A percentile compares a stretch with the other conserved stretches of the same genome.
These are phyloP conservation scores for Leucoagaricus sp. DNA, from an alignment of 1,284 basidiomycete species.

Conservation along the genomic window DNA sequence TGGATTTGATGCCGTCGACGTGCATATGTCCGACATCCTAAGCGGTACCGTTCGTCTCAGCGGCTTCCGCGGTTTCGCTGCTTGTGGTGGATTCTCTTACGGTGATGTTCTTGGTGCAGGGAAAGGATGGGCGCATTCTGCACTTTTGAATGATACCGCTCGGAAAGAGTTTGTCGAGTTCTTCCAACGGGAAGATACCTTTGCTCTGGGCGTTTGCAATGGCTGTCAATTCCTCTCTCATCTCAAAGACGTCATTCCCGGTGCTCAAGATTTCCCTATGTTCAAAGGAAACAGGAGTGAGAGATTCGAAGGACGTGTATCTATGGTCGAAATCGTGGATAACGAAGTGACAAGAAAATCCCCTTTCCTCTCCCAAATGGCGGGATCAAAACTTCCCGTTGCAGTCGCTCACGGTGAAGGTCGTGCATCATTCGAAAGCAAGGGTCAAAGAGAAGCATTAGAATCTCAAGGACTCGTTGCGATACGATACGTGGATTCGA, in stretches of 20 bases:
- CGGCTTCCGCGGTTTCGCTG: slow-evolving; percentile 87
- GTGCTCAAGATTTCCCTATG: slow-evolving; percentile 77
- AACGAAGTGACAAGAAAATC: slow-evolving; percentile 56
- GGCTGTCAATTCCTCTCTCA: slow-evolving; percentile 97
- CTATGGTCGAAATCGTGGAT: slow-evolving; percentile 77
- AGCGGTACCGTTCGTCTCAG: slow-evolving; percentile 63
- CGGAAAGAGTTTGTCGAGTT: slow-evolving; percentile 79
- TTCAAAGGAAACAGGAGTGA: slow-evolving; percentile 91
- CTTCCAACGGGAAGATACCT: slow-evolving; percentile 81
- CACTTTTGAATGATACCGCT: slow-evolving; percentile 78
- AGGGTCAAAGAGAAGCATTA: slow-evolving; percentile 44
- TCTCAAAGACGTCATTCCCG: slow-evolving; percentile 86
- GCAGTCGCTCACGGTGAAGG: slow-evolving; percentile 98
- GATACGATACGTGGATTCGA: slow-evolving; percentile 77
- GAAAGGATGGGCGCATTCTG: slow-evolving; percentile 96
- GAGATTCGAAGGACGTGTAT: slow-evolving; percentile 89
- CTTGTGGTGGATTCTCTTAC: slow-evolving; percentile 98
- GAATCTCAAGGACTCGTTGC: slow-evolving; percentile 59
- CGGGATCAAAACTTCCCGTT: slow-evolving; percentile 84
- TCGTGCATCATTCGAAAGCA: slow-evolving; percentile 67
- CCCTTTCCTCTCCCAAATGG: slow-evolving; percentile 91
- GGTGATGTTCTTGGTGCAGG: slow-evolving; percentile 98
- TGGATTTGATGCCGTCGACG: slow-evolving; percentile 93
- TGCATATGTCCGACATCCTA: slow-evolving; percentile 98
- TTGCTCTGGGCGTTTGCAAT: slow-evolving; percentile 96